Conservation (phyloP, 441 rosid genomes). For the Croton setiger region DNA sequence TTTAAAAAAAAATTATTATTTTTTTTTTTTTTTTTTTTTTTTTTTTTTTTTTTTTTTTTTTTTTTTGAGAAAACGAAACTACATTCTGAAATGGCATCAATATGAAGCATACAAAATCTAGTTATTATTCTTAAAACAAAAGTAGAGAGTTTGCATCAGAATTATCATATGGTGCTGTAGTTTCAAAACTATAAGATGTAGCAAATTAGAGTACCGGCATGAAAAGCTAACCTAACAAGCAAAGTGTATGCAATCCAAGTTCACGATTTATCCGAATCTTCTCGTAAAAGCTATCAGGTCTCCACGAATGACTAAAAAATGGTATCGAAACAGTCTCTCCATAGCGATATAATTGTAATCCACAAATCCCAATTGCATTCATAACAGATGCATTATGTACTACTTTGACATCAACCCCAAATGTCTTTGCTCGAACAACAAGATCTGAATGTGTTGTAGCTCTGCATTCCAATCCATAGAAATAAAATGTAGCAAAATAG, state of each 20-base stretch:
- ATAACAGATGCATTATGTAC: slow-evolving; percentile 91
- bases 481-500: background rate
- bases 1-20: too few relatives aligned
- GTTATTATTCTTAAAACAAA: background rate
- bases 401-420: slow-evolving; percentile 67
- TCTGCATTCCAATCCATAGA: slow-evolving; percentile 36
- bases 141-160: background rate
- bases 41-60: too few relatives aligned
- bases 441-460: slow-evolving; percentile 93
- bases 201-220: background rate
- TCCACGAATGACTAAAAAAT: slow-evolving; percentile 84
- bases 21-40: too few relatives aligned
- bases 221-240: slow-evolving; percentile 59
- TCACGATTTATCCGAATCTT: slow-evolving; percentile 58
- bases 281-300: slow-evolving; percentile 91
- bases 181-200: background rate
- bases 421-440: slow-evolving; percentile 80
- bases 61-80: too few relatives aligned
- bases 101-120: background rate
- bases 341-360: slow-evolving; percentile 83
- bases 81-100: background rate
- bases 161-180: background rate
- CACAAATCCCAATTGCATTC: slow-evolving; percentile 93
- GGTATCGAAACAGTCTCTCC: slow-evolving; percentile 94
- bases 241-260: slow-evolving; percentile 87